A percentile compares a stretch with the other conserved stretches of the same genome.
These are phyloP conservation scores for Tolypocladium ovalisporum DNA, from an alignment of 2,329 filamentous ascomycete genomes.

Conservation along the genomic window DNA sequence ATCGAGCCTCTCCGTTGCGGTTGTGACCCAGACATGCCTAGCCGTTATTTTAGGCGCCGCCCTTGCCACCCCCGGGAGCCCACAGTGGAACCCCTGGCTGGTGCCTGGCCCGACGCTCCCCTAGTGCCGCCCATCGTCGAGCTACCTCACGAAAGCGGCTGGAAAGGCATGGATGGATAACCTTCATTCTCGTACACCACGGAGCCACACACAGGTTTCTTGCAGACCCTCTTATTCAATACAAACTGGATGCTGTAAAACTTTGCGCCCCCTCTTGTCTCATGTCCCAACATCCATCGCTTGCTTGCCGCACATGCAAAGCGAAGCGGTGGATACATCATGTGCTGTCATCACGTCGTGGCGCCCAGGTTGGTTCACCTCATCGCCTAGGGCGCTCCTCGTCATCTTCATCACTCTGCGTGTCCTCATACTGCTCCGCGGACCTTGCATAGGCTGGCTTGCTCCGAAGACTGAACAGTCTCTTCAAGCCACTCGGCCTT, in stretches of 20 bases:
- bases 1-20: neutral
- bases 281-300: neutral
- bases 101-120: neutral
- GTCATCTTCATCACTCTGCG: conserved; percentile 14
- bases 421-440: conserved; percentile 10
- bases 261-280: neutral
- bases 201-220: neutral
- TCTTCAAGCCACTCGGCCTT: conserved; percentile 28
- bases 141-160: neutral
- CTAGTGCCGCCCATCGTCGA: neutral
- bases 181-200: too few relatives aligned
- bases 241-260: neutral
- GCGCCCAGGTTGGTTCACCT: neutral
- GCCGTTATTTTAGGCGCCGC: neutral
- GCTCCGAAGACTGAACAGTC: conserved; percentile 32
- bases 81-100: neutral
- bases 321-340: neutral
- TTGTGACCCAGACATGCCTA: neutral
- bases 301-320: neutral
- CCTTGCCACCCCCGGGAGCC: neutral
- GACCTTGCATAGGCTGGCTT: conserved; percentile 14
- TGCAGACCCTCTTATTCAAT: neutral
- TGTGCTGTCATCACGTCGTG: neutral
- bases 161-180: neutral
- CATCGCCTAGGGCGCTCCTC: conserved; percentile 8